Evolutionary conservation across 106 monocot species (phyloP).

Genomic region (Platanthera guangdongensis): DNA sequence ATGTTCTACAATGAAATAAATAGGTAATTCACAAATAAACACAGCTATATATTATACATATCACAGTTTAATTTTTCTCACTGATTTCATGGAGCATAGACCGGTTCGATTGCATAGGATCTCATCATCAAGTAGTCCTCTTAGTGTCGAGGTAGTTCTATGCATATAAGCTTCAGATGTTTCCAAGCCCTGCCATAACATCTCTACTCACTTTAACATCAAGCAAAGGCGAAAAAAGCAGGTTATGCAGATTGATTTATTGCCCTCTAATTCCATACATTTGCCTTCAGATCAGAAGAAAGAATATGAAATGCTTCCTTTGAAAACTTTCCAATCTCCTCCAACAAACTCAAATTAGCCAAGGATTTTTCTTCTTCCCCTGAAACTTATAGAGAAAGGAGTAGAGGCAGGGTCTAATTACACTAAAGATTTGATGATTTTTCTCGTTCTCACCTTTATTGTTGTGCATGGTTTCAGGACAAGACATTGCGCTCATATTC

Average conservation of each 20-base stretch:
- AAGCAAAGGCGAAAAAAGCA: neutral
- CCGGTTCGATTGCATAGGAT: conserved; percentile 1
- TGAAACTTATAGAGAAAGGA: neutral
- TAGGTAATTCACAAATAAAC: too few species aligned
- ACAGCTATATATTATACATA: neutral
- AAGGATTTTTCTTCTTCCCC: neutral
- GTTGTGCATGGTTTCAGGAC: neutral
- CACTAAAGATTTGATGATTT: neutral
- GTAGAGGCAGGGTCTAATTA: neutral
- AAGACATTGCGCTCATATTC: neutral
- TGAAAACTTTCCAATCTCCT: neutral
- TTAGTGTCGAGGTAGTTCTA: neutral
- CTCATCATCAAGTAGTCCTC: conserved; percentile 2
- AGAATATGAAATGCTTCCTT: neutral
- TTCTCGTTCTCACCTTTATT: neutral
- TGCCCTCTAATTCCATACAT: neutral
- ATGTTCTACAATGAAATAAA: too few species aligned
- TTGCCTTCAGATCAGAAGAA: conserved; percentile 3
- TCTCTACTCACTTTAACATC: neutral
- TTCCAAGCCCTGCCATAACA: conserved; percentile 1
- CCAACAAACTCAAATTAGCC: neutral
- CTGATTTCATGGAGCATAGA: conserved; percentile 2
- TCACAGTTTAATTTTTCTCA: neutral
- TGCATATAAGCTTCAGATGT: neutral
- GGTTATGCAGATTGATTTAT: neutral